Conservation (phyloP, 257 asterid genomes). For the Osmanthus fragrans region DNA sequence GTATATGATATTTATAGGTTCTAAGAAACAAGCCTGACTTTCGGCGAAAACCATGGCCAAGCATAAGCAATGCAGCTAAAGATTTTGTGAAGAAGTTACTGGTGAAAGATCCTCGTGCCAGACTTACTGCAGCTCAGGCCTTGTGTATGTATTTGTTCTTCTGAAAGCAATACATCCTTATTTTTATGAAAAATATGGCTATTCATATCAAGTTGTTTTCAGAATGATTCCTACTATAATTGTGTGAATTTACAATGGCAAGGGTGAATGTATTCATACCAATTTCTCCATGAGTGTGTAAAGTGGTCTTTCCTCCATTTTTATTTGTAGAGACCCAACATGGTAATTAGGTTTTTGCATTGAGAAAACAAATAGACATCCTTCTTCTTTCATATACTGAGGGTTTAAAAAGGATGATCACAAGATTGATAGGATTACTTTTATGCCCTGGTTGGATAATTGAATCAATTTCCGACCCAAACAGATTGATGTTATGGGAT, state of each 20-base stretch:
- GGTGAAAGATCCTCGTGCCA: conserved; percentile 90
- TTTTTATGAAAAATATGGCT: not conserved
- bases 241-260: not conserved
- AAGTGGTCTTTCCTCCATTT: not conserved
- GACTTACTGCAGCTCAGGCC: conserved; percentile 99
- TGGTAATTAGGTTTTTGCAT: not conserved
- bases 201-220: not conserved
- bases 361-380: not conserved
- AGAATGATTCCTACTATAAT: not conserved
- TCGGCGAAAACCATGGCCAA: conserved; percentile 98
- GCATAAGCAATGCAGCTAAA: conserved; percentile 82
- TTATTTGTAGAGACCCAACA: not conserved
- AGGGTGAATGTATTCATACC: not conserved
- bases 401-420: not conserved
- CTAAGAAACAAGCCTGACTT: conserved; percentile 93
- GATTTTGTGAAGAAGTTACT: conserved; percentile 93
- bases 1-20: conserved; percentile 47
- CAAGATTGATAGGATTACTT: not conserved
- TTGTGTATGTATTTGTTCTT: conserved; percentile 54
- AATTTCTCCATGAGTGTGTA: not conserved
- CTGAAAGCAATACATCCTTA: not conserved
- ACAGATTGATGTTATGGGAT: not conserved
- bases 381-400: not conserved
- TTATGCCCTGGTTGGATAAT: not conserved
- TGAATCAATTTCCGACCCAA: not conserved